A percentile compares a stretch with the other conserved stretches of the same genome.
Conservation (phyloP, 2,329 filamentous ascomycete species). For the Alternaria angustiovoidea region DNA sequence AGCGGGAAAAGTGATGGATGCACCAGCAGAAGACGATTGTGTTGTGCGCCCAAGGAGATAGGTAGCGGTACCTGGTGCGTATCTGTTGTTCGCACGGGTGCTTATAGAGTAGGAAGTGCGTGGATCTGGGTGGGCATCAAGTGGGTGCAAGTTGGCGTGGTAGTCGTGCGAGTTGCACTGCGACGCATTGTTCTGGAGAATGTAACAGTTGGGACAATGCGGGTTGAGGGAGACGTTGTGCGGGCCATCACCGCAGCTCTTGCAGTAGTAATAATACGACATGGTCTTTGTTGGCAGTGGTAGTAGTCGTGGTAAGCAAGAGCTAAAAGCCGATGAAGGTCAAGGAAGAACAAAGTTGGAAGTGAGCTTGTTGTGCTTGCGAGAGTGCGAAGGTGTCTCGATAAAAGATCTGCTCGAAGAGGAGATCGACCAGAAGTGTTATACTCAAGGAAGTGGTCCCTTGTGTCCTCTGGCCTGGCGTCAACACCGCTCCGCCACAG, state of each 20-base stretch:
- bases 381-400: background rate
- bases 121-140: background rate
- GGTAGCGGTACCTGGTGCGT: too few relatives aligned
- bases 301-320: background rate
- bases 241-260: constrained; percentile 1
- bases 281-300: background rate
- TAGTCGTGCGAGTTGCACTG: background rate
- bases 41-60: background rate
- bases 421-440: background rate
- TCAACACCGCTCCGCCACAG: background rate
- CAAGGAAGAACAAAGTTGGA: background rate
- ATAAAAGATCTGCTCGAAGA: too few relatives aligned
- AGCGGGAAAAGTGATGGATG: background rate
- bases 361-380: background rate
- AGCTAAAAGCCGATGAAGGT: background rate
- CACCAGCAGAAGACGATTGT: background rate
- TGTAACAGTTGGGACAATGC: background rate
- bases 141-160: background rate
- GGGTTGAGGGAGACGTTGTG: background rate
- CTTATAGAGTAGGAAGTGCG: background rate
- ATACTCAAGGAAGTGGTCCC: background rate
- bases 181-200: background rate
- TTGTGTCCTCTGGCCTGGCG: background rate
- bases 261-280: constrained; percentile 2
- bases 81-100: background rate